Percentiles rank a stretch among this genome's conserved stretches.
These are phyloP conservation scores for Rhizophagus prolifer DNA, from an alignment of 192 early-diverging fungal genomes.

Conservation along the genomic window DNA sequence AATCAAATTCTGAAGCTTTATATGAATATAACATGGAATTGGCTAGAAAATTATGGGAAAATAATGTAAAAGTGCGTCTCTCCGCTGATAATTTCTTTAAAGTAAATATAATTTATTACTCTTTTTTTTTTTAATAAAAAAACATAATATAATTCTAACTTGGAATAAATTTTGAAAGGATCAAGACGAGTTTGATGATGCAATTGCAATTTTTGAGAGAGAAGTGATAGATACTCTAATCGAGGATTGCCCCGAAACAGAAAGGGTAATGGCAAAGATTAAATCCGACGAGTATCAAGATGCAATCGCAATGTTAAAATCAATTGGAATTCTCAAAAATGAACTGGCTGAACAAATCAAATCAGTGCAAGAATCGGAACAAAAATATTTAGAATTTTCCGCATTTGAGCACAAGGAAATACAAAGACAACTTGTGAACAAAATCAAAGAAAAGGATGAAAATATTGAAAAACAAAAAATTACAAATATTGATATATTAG, in stretches of 20 bases:
- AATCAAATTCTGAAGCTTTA: conserved; percentile 20
- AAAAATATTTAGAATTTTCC: not conserved
- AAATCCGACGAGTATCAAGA: conserved; percentile 14
- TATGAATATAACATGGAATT: not conserved
- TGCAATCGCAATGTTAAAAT: not conserved
- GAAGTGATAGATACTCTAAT: not conserved
- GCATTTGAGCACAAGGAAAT: not conserved
- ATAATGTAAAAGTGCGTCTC: not conserved
- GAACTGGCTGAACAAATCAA: not conserved
- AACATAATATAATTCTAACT: not conserved
- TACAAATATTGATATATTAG: not conserved
- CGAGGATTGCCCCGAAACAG: conserved; percentile 5
- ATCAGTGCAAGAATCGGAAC: not conserved
- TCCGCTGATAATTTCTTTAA: not conserved
- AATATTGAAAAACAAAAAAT: not conserved
- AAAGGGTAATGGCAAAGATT: not conserved
- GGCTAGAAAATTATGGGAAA: not conserved
- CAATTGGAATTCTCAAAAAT: not conserved
- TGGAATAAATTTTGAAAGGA: not conserved
- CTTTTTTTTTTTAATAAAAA: not conserved
- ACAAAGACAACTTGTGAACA: not conserved
- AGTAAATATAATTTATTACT: not conserved
- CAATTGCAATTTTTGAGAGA: conserved; percentile 12
- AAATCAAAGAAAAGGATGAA: not conserved
- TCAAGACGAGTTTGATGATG: conserved; percentile 10